These are phyloP conservation scores for Boletus subcaerulescens DNA, from an alignment of 768 basidiomycete genomes.

Conservation along the genomic window DNA sequence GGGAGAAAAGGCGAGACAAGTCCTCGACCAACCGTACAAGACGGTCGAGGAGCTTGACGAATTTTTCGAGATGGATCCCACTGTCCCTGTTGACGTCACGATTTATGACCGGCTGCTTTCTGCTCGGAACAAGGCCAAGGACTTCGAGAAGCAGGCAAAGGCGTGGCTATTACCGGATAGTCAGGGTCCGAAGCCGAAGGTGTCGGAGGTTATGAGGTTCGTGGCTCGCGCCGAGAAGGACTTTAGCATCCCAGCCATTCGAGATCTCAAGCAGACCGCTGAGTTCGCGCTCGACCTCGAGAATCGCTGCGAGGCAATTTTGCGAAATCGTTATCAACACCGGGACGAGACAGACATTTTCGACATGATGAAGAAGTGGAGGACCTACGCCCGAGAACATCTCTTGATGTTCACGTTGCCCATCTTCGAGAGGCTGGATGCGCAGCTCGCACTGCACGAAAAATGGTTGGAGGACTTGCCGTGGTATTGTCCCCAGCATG, in stretches of 20 bases:
- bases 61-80: constrained; percentile 60
- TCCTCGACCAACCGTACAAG: constrained; percentile 68
- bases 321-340: constrained; percentile 59
- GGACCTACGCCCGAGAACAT: constrained; percentile 65
- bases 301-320: constrained; percentile 67
- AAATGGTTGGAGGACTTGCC: constrained; percentile 74
- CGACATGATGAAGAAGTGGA: constrained; percentile 71
- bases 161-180: constrained; percentile 63
- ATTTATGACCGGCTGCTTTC: constrained; percentile 64
- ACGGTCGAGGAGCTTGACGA: constrained; percentile 75
- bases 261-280: constrained; percentile 64
- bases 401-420: constrained; percentile 72
- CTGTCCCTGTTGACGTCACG: constrained; percentile 66
- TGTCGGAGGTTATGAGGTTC: constrained; percentile 67
- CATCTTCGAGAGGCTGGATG: constrained; percentile 67
- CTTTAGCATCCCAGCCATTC: constrained; percentile 64
- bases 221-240: constrained; percentile 73
- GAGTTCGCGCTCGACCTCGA: constrained; percentile 80
- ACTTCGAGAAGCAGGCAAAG: constrained; percentile 76
- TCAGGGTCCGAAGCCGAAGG: constrained; percentile 54
- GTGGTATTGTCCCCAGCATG: constrained; percentile 74
- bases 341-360: constrained; percentile 64
- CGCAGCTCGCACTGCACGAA: constrained; percentile 62
- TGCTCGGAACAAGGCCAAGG: constrained; percentile 65
- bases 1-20: constrained; percentile 65